Base-by-base conservation (phyloP, 176 grass and related monocot species). In the Aegilops sharonensis region DNA sequence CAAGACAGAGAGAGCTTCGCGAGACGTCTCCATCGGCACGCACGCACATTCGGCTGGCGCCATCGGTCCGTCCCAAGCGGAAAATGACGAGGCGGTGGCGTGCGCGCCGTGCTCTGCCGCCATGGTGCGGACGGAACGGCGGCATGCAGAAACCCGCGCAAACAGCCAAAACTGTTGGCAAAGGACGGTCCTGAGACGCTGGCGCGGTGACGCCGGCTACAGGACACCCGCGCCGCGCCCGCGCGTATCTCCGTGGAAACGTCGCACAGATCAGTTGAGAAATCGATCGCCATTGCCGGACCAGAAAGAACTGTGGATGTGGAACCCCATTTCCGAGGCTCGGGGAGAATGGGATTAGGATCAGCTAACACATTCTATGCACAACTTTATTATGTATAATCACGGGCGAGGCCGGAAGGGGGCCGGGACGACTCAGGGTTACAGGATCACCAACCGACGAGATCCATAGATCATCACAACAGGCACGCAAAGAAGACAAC, bases 341-440 rank as follows among this genome's bases (percentile, higher is more conserved):
- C 1, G 18, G 7, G 18, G 1, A 8, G 54, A 15, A 20, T 1
- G n/a, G 11, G 75, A 14, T 17, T 42, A 21, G 43, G 15, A 39
- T 7, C 20, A 21, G 20, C 54, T 47, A 64, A 64, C 56, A 21
- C 57, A 23, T 21, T 59, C 56, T 81, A 81, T 82, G 31, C 68
- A 87, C 78, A 67, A 3, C 2, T 59, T 78, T 78, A 59, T 59
- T 59, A 60, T 78, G 48, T 35, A 75, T n/a, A 21, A 67, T 56
- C 50, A 36, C 18, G 8, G 15, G 37, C n/a, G 64, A 30, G 60
- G 27, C 42, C 59, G n/a, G 29, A 43, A 43, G 25, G 25, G 25
- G 25, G 25, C 23, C 74, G 29, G 11, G 24, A 68, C 35, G 61
- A 20, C 18, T 54, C 39, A 2, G 43, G 40, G 63, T 42, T 75